Base-by-base conservation (phyloP, 2,329 filamentous ascomycete genomes). In the Coniochaeta sp. region DNA sequence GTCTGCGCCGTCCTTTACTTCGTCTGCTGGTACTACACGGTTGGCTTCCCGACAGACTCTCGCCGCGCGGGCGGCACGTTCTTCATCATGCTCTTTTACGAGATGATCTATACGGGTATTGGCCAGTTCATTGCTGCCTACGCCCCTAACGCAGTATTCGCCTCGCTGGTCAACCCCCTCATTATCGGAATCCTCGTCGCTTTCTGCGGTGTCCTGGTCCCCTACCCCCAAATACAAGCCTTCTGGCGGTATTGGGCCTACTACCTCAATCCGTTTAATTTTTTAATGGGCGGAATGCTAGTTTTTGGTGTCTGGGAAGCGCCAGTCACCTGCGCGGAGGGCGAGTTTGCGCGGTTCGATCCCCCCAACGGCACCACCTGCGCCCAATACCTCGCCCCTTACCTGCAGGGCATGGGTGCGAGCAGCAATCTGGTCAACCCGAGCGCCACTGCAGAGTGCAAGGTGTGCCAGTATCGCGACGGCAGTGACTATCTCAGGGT, bases 131-230 rank as follows among this genome's bases (percentile, higher is more conserved):
- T 84, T n/a, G 79, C 80, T 0, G 80, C 82, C 1, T 84, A 83
- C 54, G 77, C 80, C 0, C 81, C 81, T 0, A 83, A 81, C 55
- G 79, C 75, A 30, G 74, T 81, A 10, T 82, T 83, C 42, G 81
- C 81, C 0, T 70, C 78, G 0, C 70, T 84, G 4, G 73, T 75
- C 54, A 83, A 83, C 56, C 79, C 79, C 0, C 61, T 84, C 0
- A 50, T 83, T 10, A 67, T 84, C 51, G 73, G 76, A 61, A 64
- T 82, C 35, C 71, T 89, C 3, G 75, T 89, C 8, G 79, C 78
- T 1, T 91, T 91, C 71, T 90, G 86, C 58, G 87, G 87, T 55
- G 85, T 91, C 1, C 72, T 89, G 5, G 86, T 90, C 0, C 86
- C 86, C 0, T 88, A 85, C 56, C 60, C 60, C 0, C 74, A 76